A percentile compares a stretch with the other conserved stretches of the same genome.
Evolutionary conservation across 78 protist genomes (phyloP).

Genomic region (Protostelium mycophagum): DNA sequence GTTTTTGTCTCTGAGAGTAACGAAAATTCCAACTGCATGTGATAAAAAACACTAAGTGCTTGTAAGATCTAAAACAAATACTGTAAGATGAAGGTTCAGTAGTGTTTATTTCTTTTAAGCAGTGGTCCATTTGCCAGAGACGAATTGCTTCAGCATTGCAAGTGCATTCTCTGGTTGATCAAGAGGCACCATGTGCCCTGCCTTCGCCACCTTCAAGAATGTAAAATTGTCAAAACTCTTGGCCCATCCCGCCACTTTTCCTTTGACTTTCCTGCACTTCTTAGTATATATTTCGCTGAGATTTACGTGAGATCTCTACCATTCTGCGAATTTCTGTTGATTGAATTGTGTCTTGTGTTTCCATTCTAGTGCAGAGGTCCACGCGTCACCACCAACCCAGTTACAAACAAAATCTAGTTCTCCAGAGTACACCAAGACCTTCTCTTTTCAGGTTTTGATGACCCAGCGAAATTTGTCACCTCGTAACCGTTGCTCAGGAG

Average conservation of each 20-base stretch:
- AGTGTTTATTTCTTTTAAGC: too few relatives aligned
- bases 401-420: conserved; percentile 43
- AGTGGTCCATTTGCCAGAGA: too few relatives aligned
- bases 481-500: conserved; percentile 23
- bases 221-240: conserved; percentile 36
- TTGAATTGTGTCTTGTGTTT: conserved; percentile 2
- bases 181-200: conserved; percentile 73
- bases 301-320: too few relatives aligned
- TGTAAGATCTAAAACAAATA: too few relatives aligned
- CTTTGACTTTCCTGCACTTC: not conserved
- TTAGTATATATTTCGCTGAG: not conserved
- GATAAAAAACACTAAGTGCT: too few relatives aligned
- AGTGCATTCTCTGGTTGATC: conserved; percentile 47
- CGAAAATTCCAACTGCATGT: too few relatives aligned
- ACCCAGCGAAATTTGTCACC: not conserved
- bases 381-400: conserved; percentile 22
- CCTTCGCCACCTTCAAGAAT: conserved; percentile 50
- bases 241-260: conserved; percentile 62
- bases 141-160: conserved; percentile 40
- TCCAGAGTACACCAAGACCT: conserved; percentile 31
- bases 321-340: not conserved
- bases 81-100: too few relatives aligned
- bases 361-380: conserved; percentile 33
- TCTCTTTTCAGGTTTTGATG: not conserved
- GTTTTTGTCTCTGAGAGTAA: too few relatives aligned